Evolutionary conservation across 257 asterid species (phyloP).

Genomic region (Solanum etuberosum): DNA sequence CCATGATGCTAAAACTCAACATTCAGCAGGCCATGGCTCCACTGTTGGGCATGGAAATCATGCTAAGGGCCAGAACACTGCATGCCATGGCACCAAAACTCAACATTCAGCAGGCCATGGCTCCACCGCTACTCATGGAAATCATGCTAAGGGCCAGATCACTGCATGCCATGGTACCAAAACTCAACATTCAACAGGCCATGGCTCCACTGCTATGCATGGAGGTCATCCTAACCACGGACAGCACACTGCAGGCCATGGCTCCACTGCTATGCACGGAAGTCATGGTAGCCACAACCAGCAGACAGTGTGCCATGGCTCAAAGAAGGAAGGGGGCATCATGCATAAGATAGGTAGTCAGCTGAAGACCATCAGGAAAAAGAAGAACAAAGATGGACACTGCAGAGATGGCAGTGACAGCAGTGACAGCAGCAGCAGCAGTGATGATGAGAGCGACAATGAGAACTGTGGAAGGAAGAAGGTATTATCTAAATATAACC

Average conservation of each 20-base stretch:
- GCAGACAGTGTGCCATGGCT: background rate
- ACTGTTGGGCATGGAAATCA: background rate
- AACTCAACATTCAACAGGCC: background rate
- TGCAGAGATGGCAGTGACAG: constrained; percentile 5
- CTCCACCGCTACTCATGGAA: background rate
- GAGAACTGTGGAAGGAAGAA: background rate
- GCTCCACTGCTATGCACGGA: background rate
- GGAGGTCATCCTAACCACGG: background rate
- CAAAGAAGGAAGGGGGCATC: constrained; percentile 4
- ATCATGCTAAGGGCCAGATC: background rate
- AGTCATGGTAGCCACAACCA: background rate
- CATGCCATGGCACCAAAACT: background rate
- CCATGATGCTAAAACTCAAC: background rate
- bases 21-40: background rate
- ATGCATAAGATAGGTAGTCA: background rate
- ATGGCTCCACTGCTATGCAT: background rate
- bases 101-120: background rate
- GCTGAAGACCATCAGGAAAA: background rate
- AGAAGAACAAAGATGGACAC: constrained; percentile 1
- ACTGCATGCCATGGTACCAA: background rate
- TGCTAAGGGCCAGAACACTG: background rate
- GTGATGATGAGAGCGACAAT: background rate
- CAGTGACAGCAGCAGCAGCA: constrained; percentile 6
- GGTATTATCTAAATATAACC: background rate
- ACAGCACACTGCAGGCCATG: background rate